Base-by-base conservation (phyloP, 495 filamentous ascomycete genomes). In the Parathielavia appendiculata region DNA sequence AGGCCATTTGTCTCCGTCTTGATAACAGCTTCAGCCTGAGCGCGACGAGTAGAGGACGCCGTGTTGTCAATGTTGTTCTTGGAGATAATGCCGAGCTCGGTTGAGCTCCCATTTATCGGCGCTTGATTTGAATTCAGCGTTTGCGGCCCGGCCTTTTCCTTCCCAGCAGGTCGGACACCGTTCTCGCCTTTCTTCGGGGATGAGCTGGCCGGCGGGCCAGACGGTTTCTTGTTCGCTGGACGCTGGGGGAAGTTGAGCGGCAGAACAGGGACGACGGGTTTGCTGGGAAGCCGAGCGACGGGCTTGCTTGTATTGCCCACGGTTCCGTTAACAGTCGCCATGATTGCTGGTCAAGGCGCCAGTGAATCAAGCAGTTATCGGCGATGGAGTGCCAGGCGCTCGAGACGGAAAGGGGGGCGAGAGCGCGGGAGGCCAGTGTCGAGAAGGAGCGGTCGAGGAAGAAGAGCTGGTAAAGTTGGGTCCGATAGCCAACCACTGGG, bases 171-270 rank as follows among this genome's bases (percentile, higher is more conserved):
- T 17, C 22, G 46, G n/a, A 23, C 36, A 17, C 38, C 36, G 26
- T 60, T 38, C 11, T 46, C 35, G 23, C 22, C 44, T 19, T 52
- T 58, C 30, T 51, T 43, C 19, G 56, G 36, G 30, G 57, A 16
- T 17, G 59, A 47, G 13, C 54, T 41, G 30, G 51, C 36, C 12
- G 65, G 43, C 26, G 57, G 23, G 14, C 41, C 47, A 16, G 58
- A 40, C 10, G 38, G 13, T 12, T 57, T 61, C 48, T 64, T 64
- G 45, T 35, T 51, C 13, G 51, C 26, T 1, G 62, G 63, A 16
- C 69, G 66, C 51, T 69, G 65, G 5, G 65, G 62, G 38, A 65
- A 71, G 52, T 56, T 69, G 30, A 71, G 63, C 4, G 69, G 69
- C 11, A 71, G 44, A 22, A 59, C 69, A 17, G 69, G 69, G 36